Base-by-base conservation (phyloP, 192 early-diverging fungal genomes). In the Backusella luteola region DNA sequence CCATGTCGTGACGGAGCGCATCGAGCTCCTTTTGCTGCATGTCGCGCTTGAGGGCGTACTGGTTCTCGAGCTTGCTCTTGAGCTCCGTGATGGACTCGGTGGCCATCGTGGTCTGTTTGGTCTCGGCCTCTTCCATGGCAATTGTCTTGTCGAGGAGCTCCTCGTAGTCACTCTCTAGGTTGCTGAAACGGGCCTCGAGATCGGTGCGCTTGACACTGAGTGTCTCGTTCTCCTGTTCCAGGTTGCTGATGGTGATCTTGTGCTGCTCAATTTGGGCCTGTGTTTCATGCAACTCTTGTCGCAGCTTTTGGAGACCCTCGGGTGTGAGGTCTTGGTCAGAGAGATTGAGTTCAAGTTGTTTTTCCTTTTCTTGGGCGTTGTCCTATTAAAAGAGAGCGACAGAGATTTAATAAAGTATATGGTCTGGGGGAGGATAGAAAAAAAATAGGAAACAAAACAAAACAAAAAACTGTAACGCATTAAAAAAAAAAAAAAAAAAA, bases 71-170 rank as follows among this genome's bases (percentile, higher is more conserved):
- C 85, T 94, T 94, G 74, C 81, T 78, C 84, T 92, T 94, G 29
- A 97, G 85, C 63, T 97, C 93, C 35, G 90, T 88, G 77, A 97
- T 94, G 39, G 95, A 94, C 73, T 94, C 91, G 23, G 87, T 82
- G 63, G 88, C 87, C 56, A 89, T 81, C 2, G 84, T 87, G 36
- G 81, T 85, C 15, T 80, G 84, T 14, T 85, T 76, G 5, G 80
- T 76, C 36, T 88, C 86, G 66, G 91, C 86, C 75, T 93, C 91
- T 77, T 90, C 90, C 17, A 46, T 44, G 56, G 56, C 56, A 9
- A 91, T 91, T 6, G 88, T 91, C 69, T 88, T 89, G 73, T 90
- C 88, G 46, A 96, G 77, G 29, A 96, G 81, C 76, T 96, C 92
- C 73, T 95, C 92, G 76, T 95, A 96, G 78, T 96, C 95, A n/a